These are phyloP conservation scores for Kalanchoe fedtschenkoi DNA, from an alignment of 164 flowering plant genomes.

Conservation along the genomic window DNA sequence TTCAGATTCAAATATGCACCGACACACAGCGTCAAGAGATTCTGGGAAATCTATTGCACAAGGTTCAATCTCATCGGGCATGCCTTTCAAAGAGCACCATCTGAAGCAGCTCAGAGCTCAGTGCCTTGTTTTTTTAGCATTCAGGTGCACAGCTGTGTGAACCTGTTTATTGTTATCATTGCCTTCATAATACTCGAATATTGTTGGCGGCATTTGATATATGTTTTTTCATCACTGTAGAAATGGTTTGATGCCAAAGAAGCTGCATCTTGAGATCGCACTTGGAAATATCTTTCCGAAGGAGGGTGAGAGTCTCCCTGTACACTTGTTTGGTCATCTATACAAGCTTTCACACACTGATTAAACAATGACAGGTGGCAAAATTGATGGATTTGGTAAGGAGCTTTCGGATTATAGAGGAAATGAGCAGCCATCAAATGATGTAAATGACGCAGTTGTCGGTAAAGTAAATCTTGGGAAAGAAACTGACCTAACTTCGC, in stretches of 20 bases:
- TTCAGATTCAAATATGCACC: conserved; percentile 26
- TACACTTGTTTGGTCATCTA: neutral
- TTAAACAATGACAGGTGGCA: conserved; percentile 21
- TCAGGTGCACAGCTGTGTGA: conserved; percentile 36
- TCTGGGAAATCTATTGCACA: conserved; percentile 45
- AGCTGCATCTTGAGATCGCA: conserved; percentile 87
- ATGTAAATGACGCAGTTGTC: conserved; percentile 15
- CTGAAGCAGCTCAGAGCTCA: conserved; percentile 96
- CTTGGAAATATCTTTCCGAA: conserved; percentile 54
- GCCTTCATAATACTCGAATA: neutral
- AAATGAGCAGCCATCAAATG: conserved; percentile 31
- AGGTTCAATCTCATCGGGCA: conserved; percentile 22
- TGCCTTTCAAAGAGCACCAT: conserved; percentile 90
- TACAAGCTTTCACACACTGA: conserved; percentile 9
- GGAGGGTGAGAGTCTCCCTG: conserved; percentile 45
- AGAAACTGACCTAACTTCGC: conserved; percentile 28
- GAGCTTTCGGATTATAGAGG: conserved; percentile 41
- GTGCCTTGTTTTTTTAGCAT: conserved; percentile 93
- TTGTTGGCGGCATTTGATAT: neutral
- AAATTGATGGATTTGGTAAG: conserved; percentile 38
- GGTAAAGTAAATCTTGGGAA: conserved; percentile 26
- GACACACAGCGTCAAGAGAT: conserved; percentile 34
- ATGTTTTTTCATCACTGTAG: conserved; percentile 27
- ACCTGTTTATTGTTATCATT: neutral
- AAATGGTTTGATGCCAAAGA: conserved; percentile 75